Evolutionary conservation across 352 stramenopile species (phyloP), one percentile per base, ranked within the genome.

Genomic region (Phytophthora chlamydospora): DNA sequence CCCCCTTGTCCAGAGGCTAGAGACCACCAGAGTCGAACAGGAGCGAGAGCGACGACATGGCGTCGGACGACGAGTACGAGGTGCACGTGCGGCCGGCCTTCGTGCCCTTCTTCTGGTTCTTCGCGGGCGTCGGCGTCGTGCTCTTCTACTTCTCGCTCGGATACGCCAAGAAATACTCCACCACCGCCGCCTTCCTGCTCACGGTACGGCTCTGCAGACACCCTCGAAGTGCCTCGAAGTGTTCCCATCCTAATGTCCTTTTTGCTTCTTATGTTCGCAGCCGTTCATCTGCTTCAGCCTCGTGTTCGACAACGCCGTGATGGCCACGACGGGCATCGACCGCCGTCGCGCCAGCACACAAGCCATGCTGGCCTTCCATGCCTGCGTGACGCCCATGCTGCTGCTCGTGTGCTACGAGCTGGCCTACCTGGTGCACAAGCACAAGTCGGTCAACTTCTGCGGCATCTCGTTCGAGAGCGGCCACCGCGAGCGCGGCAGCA

Each of bases 401-500:
- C 66, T 97, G 41, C 70, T 97, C 16, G 82, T 94, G 3, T 93
- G 87, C 72, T 97, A 96, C 59, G 89, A 97, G 67, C 69, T 96
- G 61, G 87, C 87, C 11, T 97, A 97, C 72, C 52, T 91, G 35
- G 90, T 97, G 40, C 90, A 97, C 72, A 96, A 96, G 71, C 83
- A 93, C 48, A 93, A 93, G 49, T 89, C 78, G 17, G 87, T 97
- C 52, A 94, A 95, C 62, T 97, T 96, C 57, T 96, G 88, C 50
- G 90, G 90, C 34, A 96, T 97, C 61, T 83, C 80, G 13, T 96
- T 97, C 53, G 88, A 96, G 46, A 85, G 74, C 35, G 81, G 78
- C 13, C 80, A 89, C 24, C 74, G 81, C 2, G 75, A 76, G 29
- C 64, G 62, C n/a, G 69, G 74, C 34, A 62, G 61, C 19, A 73